These are phyloP conservation scores for Coemansia sp. DNA, from an alignment of 192 early-diverging fungal genomes.

Conservation along the genomic window DNA sequence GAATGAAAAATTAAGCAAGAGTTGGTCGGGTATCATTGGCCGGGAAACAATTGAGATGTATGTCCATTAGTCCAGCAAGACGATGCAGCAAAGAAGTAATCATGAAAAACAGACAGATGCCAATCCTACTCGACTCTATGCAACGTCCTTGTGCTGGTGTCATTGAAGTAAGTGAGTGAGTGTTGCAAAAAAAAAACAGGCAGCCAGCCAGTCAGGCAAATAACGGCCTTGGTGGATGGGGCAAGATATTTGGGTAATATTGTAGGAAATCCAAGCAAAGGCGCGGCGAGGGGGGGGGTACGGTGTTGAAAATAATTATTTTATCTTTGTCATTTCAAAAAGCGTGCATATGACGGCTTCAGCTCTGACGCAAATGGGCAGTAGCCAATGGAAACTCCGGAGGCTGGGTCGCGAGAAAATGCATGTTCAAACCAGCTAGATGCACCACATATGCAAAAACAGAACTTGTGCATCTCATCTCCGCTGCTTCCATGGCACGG, in stretches of 20 bases:
- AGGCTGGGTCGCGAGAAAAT: constrained; percentile 40
- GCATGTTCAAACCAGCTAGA: constrained; percentile 8
- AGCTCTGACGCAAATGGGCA: neutral
- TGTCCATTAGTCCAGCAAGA: constrained; percentile 2
- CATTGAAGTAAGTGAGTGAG: too few species aligned
- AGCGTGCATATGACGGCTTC: neutral
- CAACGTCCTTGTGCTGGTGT: neutral
- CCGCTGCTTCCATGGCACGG: neutral
- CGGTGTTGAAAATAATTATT: neutral
- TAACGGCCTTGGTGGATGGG: neutral
- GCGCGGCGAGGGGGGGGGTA: neutral
- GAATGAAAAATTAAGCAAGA: constrained; percentile 2
- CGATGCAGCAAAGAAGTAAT: neutral
- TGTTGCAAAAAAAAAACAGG: too few species aligned
- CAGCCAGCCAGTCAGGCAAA: neutral
- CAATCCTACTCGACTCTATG: constrained; percentile 3
- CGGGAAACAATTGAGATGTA: neutral
- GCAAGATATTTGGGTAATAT: neutral
- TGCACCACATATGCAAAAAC: neutral
- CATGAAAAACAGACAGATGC: neutral
- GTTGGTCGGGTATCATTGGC: neutral
- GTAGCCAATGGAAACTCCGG: constrained; percentile 27
- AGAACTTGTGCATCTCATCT: neutral
- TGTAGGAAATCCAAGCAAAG: neutral
- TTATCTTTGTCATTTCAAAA: neutral